Evolutionary conservation across 2,329 filamentous ascomycete genomes (phyloP).

Genomic region (Trichoderma cornu-damae): DNA sequence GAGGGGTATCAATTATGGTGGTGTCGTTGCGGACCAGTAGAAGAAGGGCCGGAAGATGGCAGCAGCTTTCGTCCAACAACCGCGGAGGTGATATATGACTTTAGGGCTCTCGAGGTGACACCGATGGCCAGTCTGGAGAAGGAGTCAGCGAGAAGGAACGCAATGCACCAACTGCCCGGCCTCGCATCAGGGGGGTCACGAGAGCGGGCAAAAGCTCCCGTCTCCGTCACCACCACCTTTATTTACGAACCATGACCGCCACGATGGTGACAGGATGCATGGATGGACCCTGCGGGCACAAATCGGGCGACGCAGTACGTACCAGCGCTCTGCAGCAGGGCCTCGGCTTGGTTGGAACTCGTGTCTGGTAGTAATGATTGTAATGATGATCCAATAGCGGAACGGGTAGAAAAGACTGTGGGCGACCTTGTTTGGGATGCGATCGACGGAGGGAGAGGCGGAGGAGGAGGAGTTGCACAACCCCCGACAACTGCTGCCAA

Average conservation of each 20-base stretch:
- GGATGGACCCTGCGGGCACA: constrained; percentile 17
- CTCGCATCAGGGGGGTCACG: constrained; percentile 14
- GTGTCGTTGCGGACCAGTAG: constrained; percentile 12
- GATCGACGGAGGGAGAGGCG: constrained; percentile 10
- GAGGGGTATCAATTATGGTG: constrained; percentile 2
- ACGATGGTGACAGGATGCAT: constrained; percentile 3
- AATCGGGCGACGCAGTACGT: constrained; percentile 7
- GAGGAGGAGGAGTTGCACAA: constrained; percentile 10
- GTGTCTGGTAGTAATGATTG: not conserved
- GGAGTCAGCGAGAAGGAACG: constrained; percentile 4
- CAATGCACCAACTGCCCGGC: constrained; percentile 3
- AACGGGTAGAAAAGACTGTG: not conserved
- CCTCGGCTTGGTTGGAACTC: not conserved
- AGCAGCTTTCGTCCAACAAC: constrained; percentile 6
- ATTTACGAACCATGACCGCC: constrained; percentile 4
- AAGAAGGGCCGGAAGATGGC: not conserved
- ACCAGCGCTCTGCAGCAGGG: constrained; percentile 9
- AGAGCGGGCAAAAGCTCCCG: constrained; percentile 12
- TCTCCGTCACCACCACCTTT: constrained; percentile 9
- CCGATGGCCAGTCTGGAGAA: not conserved
- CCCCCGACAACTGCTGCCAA: constrained; percentile 8
- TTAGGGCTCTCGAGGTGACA: constrained; percentile 12
- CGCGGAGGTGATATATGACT: constrained; percentile 7
- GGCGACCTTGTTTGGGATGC: not conserved
- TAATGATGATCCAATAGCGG: constrained; percentile 9